Conservation (phyloP, 2,329 filamentous ascomycete genomes). For the Trichoderma simmonsii region DNA sequence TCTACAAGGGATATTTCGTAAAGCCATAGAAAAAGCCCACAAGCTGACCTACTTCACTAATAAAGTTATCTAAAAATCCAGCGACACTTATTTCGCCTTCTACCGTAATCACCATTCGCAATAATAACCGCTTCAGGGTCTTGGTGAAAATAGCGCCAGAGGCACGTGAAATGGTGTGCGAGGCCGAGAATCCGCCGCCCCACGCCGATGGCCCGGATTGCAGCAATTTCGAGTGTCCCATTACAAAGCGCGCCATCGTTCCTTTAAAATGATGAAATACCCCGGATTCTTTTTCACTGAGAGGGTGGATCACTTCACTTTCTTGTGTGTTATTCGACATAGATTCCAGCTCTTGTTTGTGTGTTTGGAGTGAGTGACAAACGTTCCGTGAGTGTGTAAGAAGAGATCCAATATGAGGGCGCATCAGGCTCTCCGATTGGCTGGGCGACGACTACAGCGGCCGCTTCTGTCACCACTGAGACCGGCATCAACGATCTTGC, state of each 20-base stretch:
- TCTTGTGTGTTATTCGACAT: background rate
- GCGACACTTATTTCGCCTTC: no score
- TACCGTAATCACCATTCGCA: no score
- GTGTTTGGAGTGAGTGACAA: background rate
- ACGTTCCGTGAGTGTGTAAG: no score
- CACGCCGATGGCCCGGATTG: slow-evolving; percentile 4
- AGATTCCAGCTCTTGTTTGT: background rate
- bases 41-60: no score
- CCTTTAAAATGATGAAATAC: background rate
- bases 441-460: slow-evolving; percentile 17
- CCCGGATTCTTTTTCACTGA: background rate
- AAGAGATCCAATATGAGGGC: slow-evolving; percentile 15
- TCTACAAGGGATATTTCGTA: no score
- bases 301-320: background rate
- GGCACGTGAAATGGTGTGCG: slow-evolving; percentile 18
- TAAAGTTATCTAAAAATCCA: no score
- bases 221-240: background rate
- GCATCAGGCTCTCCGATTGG: slow-evolving; percentile 13
- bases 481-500: slow-evolving; percentile 20
- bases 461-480: slow-evolving; percentile 29
- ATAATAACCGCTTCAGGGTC: background rate
- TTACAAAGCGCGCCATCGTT: background rate
- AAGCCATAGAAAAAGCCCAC: no score
- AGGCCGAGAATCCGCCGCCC: slow-evolving; percentile 12
- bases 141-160: background rate